Conservation (phyloP, 2,329 filamentous ascomycete genomes). For the Dryadomyces quercus-mongolicae region DNA sequence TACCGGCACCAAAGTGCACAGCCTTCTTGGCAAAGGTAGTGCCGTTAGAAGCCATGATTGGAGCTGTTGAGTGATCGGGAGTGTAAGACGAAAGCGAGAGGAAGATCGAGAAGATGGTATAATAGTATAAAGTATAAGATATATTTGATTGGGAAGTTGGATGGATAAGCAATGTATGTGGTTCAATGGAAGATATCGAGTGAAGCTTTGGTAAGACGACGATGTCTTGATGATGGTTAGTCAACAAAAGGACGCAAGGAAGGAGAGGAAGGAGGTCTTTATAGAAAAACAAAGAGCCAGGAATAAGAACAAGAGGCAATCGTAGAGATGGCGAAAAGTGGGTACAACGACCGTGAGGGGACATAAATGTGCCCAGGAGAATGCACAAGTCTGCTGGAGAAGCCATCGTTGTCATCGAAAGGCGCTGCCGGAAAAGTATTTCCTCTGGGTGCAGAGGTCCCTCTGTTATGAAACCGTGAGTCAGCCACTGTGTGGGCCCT, state of each 20-base stretch:
- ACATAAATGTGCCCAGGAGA: background rate
- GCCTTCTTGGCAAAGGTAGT: conserved; percentile 4
- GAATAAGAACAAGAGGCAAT: background rate
- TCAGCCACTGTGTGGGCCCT: background rate
- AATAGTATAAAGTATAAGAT: background rate
- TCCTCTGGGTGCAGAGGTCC: background rate
- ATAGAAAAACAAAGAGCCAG: background rate
- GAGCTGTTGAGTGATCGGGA: background rate
- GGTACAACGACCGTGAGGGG: background rate
- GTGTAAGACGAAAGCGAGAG: background rate
- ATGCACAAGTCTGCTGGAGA: background rate
- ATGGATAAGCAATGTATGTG: background rate
- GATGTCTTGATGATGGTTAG: background rate
- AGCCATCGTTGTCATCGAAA: conserved; percentile 2
- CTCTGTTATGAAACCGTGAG: background rate
- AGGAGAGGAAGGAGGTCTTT: background rate
- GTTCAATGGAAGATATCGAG: background rate
- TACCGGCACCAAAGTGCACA: conserved; percentile 55
- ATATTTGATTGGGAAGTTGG: background rate
- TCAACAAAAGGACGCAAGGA: background rate
- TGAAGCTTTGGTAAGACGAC: background rate
- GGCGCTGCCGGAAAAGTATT: background rate
- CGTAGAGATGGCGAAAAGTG: background rate
- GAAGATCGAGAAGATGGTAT: background rate
- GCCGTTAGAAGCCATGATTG: background rate